Conservation (phyloP, 495 filamentous ascomycete genomes). For the Hyaloscypha variabilis region DNA sequence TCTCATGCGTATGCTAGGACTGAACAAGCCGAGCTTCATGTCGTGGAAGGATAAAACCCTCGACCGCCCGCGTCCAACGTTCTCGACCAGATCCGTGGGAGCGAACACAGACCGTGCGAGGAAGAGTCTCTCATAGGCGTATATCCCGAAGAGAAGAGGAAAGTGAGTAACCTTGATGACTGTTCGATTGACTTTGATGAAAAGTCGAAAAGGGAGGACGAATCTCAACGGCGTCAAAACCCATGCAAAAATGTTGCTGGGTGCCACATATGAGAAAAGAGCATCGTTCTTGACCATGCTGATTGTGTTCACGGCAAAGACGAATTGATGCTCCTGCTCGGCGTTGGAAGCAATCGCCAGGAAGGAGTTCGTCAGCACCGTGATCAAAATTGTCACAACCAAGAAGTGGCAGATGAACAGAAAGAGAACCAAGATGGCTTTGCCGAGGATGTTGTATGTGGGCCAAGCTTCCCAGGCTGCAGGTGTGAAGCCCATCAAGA, state of each 20-base stretch:
- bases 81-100: constrained; percentile 70
- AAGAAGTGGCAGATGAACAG: constrained; percentile 94
- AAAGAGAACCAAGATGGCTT: constrained; percentile 73
- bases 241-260: constrained; percentile 89
- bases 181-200: constrained; percentile 78
- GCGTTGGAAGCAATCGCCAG: constrained; percentile 92
- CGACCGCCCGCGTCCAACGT: constrained; percentile 37
- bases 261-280: constrained; percentile 88
- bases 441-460: constrained; percentile 77
- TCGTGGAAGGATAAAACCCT: constrained; percentile 57
- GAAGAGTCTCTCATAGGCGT: constrained; percentile 78
- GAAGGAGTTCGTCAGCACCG: constrained; percentile 90
- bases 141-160: constrained; percentile 83
- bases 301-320: constrained; percentile 92
- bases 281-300: constrained; percentile 96
- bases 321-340: constrained; percentile 89
- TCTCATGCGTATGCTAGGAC: constrained; percentile 65
- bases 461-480: constrained; percentile 72
- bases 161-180: constrained; percentile 91
- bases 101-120: constrained; percentile 72
- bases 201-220: constrained; percentile 74
- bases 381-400: constrained; percentile 91
- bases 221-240: constrained; percentile 77
- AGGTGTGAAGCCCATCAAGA: constrained; percentile 75
- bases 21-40: constrained; percentile 60